phyloP scores from a whole-genome alignment of 768 basidiomycete species.

The Pleurotus cornucopiae region DNA sequence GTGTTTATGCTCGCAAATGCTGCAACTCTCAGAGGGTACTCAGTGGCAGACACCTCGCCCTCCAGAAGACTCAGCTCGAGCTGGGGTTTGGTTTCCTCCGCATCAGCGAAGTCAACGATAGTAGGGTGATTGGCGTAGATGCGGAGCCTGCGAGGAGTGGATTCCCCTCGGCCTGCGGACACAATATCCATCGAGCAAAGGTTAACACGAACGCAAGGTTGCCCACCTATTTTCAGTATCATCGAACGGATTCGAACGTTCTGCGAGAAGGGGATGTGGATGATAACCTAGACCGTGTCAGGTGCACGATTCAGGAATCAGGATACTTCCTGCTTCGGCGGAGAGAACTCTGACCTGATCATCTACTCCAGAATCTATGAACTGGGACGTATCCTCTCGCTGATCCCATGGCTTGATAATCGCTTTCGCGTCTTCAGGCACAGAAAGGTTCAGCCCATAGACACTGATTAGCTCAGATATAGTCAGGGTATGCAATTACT shows the following conservation, averaged over 20 bases:
- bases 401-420: slow-evolving; percentile 83
- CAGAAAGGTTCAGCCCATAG: slow-evolving; percentile 72
- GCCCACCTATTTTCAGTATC: slow-evolving; percentile 69
- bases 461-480: slow-evolving; percentile 44
- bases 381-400: slow-evolving; percentile 62
- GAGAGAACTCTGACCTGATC: slow-evolving; percentile 55
- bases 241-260: slow-evolving; percentile 75
- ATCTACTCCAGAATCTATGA: slow-evolving; percentile 76
- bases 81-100: slow-evolving; percentile 64
- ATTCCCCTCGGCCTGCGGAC: slow-evolving; percentile 66
- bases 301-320: neutral
- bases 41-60: slow-evolving; percentile 62
- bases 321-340: neutral
- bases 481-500: neutral
- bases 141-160: slow-evolving; percentile 69
- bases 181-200: slow-evolving; percentile 3
- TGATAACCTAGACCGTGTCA: slow-evolving; percentile 51
- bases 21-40: slow-evolving; percentile 75
- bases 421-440: slow-evolving; percentile 76
- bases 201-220: neutral
- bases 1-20: slow-evolving; percentile 74
- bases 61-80: slow-evolving; percentile 68
- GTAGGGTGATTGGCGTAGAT: slow-evolving; percentile 70
- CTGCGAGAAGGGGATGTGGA: slow-evolving; percentile 78
- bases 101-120: slow-evolving; percentile 77